phyloP scores from a whole-genome alignment of 2,329 filamentous ascomycete genomes.

The Penicillium occitanis region DNA sequence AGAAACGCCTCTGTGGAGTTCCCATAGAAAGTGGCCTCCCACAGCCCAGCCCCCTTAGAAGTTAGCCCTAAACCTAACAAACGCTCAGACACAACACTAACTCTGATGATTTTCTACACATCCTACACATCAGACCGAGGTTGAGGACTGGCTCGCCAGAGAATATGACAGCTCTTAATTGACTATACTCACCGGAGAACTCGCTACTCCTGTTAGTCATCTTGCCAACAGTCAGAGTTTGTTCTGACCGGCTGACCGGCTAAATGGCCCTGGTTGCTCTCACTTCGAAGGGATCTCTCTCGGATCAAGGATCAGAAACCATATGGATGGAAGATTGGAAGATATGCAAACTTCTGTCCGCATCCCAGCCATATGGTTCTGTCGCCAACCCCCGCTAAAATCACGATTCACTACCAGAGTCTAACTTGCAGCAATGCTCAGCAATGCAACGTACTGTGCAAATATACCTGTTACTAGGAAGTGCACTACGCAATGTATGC shows the following conservation, averaged over 20 bases:
- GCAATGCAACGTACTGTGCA: not conserved
- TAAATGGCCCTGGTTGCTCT: not conserved
- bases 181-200: not conserved
- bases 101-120: not conserved
- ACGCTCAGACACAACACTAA: constrained; percentile 18
- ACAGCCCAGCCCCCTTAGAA: not conserved
- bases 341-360: constrained; percentile 7
- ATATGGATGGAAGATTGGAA: constrained; percentile 1
- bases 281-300: not conserved
- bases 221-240: not conserved
- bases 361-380: constrained; percentile 17
- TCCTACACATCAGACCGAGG: constrained; percentile 9
- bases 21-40: not conserved
- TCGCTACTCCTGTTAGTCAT: not conserved
- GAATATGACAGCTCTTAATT: constrained; percentile 24
- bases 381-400: constrained; percentile 3
- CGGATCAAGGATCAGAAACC: not conserved
- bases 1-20: constrained; percentile 13
- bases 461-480: not conserved
- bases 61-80: constrained; percentile 12
- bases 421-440: constrained; percentile 9
- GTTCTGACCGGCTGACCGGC: not conserved
- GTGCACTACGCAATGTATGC: not conserved
- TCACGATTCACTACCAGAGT: constrained; percentile 18
- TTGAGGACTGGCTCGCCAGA: not conserved